Percentiles rank a stretch among this genome's conserved stretches.
phyloP scores from a whole-genome alignment of 441 rosid species.

The Adansonia rubrostipa region DNA sequence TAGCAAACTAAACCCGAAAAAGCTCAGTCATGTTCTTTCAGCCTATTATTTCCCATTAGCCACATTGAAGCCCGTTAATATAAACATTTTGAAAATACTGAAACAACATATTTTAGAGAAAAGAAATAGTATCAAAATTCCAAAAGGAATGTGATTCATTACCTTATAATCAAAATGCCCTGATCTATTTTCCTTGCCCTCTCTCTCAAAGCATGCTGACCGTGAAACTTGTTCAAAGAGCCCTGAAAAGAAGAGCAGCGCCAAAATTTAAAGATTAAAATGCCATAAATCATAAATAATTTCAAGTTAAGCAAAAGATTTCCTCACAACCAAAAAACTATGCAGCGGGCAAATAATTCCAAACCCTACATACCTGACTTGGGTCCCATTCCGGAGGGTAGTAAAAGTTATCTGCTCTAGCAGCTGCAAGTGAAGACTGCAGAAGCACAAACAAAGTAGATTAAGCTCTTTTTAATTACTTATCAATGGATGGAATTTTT shows the following conservation, averaged over 20 bases:
- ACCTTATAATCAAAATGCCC: conserved; percentile 93
- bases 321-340: neutral
- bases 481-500: neutral
- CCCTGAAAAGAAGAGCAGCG: conserved; percentile 47
- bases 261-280: conserved; percentile 25
- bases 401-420: conserved; percentile 95
- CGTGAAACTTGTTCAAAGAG: conserved; percentile 91
- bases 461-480: neutral
- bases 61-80: neutral
- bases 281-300: neutral
- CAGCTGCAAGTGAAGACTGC: conserved; percentile 96
- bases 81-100: neutral
- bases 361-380: conserved; percentile 50
- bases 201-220: conserved; percentile 95
- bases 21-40: neutral
- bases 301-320: neutral
- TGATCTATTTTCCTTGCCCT: conserved; percentile 88
- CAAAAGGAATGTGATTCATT: conserved; percentile 18
- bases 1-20: neutral
- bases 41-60: neutral
- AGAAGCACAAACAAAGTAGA: conserved; percentile 23
- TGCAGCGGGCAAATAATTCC: neutral
- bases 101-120: neutral
- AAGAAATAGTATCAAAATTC: neutral
- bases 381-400: conserved; percentile 98